Evolutionary conservation across 805 yeast genomes (phyloP).

Genomic region (Candida nitratophila): DNA sequence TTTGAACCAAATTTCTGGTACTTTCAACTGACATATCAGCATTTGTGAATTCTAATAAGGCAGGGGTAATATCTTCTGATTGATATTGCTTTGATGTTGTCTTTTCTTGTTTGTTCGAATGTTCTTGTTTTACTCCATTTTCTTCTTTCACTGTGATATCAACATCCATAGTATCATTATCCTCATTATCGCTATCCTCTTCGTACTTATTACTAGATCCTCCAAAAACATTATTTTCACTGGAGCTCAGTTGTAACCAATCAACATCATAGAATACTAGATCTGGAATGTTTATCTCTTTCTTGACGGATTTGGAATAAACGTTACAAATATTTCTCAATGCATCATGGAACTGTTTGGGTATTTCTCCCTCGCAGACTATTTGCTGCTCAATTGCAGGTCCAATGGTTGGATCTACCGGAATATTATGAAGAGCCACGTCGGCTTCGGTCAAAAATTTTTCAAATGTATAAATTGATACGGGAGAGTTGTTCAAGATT

Average conservation of each 20-base stretch:
- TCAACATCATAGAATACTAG: constrained; percentile 57
- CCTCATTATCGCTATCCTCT: constrained; percentile 10
- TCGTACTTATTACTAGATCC: background rate
- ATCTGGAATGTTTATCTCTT: constrained; percentile 43
- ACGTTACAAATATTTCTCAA: constrained; percentile 38
- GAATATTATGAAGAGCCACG: constrained; percentile 27
- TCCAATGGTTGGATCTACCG: constrained; percentile 32
- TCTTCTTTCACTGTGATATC: background rate
- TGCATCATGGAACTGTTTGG: constrained; percentile 30
- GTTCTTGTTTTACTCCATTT: background rate
- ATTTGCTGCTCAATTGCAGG: constrained; percentile 53
- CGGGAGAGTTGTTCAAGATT: constrained; percentile 43
- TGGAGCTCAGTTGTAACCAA: constrained; percentile 43
- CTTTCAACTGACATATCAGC: constrained; percentile 2
- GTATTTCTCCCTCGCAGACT: constrained; percentile 54
- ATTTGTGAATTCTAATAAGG: constrained; percentile 1
- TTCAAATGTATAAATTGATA: constrained; percentile 51
- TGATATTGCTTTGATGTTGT: too few species aligned
- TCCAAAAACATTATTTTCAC: constrained; percentile 5
- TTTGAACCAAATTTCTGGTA: constrained; percentile 9
- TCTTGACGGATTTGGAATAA: constrained; percentile 33
- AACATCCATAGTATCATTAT: background rate
- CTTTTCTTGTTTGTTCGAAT: too few species aligned
- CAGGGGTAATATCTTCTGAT: background rate
- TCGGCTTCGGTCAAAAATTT: constrained; percentile 55